Conservation (phyloP, 164 flowering plant genomes). For the Magnolia changhungtana region DNA sequence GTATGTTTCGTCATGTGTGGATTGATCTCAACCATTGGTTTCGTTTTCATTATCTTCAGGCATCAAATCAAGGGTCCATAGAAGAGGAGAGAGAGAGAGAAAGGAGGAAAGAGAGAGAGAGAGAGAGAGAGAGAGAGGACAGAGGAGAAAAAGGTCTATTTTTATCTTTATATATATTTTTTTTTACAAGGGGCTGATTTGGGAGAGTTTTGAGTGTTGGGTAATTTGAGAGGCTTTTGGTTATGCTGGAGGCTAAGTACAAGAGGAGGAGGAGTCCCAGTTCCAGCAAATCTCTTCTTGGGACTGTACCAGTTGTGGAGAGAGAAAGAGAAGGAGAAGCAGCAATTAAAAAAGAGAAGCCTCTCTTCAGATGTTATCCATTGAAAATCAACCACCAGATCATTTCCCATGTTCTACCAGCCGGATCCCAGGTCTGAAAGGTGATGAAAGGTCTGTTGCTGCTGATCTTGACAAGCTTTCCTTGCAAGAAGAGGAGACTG, state of each 20-base stretch:
- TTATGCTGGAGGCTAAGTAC: conserved; percentile 58
- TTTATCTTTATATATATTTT: background rate
- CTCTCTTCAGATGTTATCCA: conserved; percentile 84
- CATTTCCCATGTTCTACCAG: conserved; percentile 42
- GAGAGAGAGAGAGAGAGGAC: background rate
- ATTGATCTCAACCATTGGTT: conserved; percentile 13
- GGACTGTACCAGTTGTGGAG: conserved; percentile 21
- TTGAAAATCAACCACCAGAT: conserved; percentile 56
- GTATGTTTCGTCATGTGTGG: background rate
- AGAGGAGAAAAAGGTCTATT: conserved; percentile 1
- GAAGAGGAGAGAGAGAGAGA: background rate
- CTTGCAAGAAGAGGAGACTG: conserved; percentile 20
- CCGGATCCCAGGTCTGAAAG: conserved; percentile 31
- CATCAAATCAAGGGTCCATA: conserved; percentile 6
- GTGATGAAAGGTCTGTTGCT: conserved; percentile 35
- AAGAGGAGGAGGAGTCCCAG: conserved; percentile 23
- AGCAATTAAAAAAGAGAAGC: conserved; percentile 43
- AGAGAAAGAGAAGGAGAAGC: conserved; percentile 28
- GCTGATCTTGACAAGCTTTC: conserved; percentile 17
- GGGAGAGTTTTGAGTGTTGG: background rate
- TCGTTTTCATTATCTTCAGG: conserved; percentile 18
- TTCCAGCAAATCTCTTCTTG: conserved; percentile 8
- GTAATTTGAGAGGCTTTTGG: conserved; percentile 14
- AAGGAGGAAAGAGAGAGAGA: background rate
- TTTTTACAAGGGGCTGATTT: background rate